Conservation (phyloP, 441 rosid species). For the Francoa sonchifolia region DNA sequence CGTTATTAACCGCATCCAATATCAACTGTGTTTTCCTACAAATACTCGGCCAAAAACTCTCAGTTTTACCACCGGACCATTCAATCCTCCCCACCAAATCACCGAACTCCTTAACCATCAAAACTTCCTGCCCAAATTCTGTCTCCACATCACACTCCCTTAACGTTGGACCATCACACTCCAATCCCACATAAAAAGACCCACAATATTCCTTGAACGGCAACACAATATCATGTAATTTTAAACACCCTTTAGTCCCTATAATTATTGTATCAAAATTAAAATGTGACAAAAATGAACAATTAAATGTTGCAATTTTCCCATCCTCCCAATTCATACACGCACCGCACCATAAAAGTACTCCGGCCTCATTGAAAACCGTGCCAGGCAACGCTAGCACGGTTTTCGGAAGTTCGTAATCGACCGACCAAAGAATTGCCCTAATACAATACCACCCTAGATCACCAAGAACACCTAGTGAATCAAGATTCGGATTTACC, state of each 20-base stretch:
- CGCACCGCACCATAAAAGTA: slow-evolving; percentile 12
- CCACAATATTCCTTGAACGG: slow-evolving; percentile 10
- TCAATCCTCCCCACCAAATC: slow-evolving; percentile 7
- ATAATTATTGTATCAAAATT: slow-evolving; percentile 10
- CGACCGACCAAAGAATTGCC: slow-evolving; percentile 3
- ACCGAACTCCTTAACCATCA: slow-evolving; percentile 11
- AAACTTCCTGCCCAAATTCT: slow-evolving; percentile 12
- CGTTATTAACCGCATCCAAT: slow-evolving; percentile 10
- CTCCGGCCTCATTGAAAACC: slow-evolving; percentile 10
- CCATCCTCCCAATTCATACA: slow-evolving; percentile 14
- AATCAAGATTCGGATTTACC: slow-evolving; percentile 14
- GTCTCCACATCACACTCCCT: slow-evolving; percentile 5
- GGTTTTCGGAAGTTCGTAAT: slow-evolving; percentile 6
- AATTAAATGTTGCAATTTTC: slow-evolving; percentile 10
- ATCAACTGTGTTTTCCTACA: slow-evolving; percentile 18
- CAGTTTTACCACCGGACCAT: slow-evolving; percentile 6
- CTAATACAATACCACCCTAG: slow-evolving; percentile 15
- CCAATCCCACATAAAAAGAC: slow-evolving; percentile 2
- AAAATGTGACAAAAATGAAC: slow-evolving; percentile 12
- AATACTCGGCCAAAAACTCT: slow-evolving; percentile 8
- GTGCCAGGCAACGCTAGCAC: slow-evolving; percentile 11
- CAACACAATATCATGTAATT: slow-evolving; percentile 10
- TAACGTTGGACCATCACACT: slow-evolving; percentile 5
- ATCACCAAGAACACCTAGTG: slow-evolving; percentile 9
- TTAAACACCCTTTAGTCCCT: slow-evolving; percentile 13